Evolutionary conservation across 139 green algal species (phyloP).

Genomic region (Chlamydomonas applanata): DNA sequence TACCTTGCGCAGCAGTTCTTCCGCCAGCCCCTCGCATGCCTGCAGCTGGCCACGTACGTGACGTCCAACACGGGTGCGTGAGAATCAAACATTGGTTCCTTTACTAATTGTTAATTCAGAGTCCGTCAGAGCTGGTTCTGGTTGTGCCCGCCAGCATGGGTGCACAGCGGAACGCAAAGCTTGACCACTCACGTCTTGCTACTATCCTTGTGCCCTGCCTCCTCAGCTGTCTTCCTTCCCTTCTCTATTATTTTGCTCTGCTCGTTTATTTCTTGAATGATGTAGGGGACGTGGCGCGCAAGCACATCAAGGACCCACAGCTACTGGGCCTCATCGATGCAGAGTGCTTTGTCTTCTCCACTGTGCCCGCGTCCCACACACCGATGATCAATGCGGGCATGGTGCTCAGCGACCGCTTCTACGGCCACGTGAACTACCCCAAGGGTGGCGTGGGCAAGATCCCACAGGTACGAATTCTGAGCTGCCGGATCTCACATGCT

Average conservation of each 20-base stretch:
- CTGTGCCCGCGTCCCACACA: conserved; percentile 67
- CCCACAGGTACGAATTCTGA: conserved; percentile 21
- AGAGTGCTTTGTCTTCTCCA: conserved; percentile 92
- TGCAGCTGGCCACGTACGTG: conserved; percentile 75
- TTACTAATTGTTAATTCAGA: too few relatives aligned
- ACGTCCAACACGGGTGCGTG: conserved; percentile 63
- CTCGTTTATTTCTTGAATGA: too few relatives aligned
- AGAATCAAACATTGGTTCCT: too few relatives aligned
- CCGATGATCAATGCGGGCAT: conserved; percentile 94
- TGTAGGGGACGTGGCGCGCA: conserved; percentile 71
- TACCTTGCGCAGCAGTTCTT: conserved; percentile 76
- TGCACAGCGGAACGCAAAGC: too few relatives aligned
- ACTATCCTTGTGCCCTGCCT: too few relatives aligned
- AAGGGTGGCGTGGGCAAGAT: conserved; percentile 78
- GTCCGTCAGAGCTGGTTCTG: background rate
- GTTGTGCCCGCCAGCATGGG: background rate
- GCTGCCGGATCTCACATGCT: too few relatives aligned
- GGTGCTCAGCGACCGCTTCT: conserved; percentile 80
- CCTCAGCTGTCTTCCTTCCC: too few relatives aligned
- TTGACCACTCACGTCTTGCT: too few relatives aligned
- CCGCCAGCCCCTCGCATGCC: conserved; percentile 65
- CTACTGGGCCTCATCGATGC: conserved; percentile 90
- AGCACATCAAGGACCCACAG: conserved; percentile 82
- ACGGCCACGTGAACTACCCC: conserved; percentile 88
- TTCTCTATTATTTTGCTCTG: too few relatives aligned